phyloP scores from a whole-genome alignment of 1,139 yeast species.

The Hyphopichia pseudoburtonii region DNA sequence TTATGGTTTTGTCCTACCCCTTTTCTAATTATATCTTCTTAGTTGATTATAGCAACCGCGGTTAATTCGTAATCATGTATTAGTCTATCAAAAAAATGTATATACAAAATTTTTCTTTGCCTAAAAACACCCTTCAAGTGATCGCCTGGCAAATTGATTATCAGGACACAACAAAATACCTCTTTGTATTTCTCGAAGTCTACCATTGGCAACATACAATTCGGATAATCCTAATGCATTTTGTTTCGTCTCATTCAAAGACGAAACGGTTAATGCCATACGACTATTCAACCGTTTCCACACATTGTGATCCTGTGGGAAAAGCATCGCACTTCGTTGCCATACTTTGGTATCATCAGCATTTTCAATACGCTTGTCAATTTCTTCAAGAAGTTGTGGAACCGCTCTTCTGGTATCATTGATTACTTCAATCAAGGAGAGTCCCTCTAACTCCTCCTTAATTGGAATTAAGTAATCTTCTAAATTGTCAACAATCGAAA shows the following conservation, averaged over 20 bases:
- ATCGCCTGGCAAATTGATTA: conserved; percentile 4
- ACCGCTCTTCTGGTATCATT: conserved; percentile 54
- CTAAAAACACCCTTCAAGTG: conserved; percentile 1
- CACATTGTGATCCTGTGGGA: conserved; percentile 66
- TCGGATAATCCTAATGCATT: conserved; percentile 53
- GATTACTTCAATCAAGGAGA: conserved; percentile 49
- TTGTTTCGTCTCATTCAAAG: conserved; percentile 49
- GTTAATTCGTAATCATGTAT: too few relatives aligned
- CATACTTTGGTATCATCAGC: conserved; percentile 36
- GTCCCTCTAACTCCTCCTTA: conserved; percentile 59
- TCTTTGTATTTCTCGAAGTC: conserved; percentile 58
- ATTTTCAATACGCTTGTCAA: conserved; percentile 31
- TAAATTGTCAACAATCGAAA: conserved; percentile 64
- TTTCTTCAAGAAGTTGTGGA: conserved; percentile 59
- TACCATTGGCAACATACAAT: conserved; percentile 47
- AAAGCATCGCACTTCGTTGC: conserved; percentile 70
- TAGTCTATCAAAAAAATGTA: too few relatives aligned
- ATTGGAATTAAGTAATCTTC: conserved; percentile 63
- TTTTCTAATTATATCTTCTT: too few relatives aligned
- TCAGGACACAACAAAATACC: conserved; percentile 41
- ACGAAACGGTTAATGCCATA: conserved; percentile 48
- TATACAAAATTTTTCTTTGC: too few relatives aligned
- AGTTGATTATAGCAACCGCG: too few relatives aligned
- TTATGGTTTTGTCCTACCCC: too few relatives aligned
- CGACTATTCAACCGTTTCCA: conserved; percentile 64